Evolutionary conservation across 495 filamentous ascomycete genomes (phyloP).

Genomic region (Schizothecium vesticola): DNA sequence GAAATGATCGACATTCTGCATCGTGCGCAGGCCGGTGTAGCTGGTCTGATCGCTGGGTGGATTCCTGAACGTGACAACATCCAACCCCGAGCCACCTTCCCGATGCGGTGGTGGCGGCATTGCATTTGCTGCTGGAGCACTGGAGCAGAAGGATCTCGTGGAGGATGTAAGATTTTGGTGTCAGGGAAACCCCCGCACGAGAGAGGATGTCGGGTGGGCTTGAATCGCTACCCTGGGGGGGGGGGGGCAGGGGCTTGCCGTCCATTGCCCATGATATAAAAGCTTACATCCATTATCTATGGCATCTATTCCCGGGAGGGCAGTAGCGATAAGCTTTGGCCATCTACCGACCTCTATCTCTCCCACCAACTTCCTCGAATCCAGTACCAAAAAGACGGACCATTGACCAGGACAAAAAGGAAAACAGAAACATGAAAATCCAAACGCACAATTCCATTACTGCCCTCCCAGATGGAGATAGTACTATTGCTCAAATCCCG

Average conservation of each 20-base stretch:
- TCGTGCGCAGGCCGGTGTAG: no score
- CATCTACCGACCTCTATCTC: no score
- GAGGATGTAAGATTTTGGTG: background rate
- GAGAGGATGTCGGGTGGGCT: background rate
- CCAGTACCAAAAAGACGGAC: no score
- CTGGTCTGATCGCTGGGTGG: background rate
- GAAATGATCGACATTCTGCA: background rate
- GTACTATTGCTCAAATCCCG: background rate
- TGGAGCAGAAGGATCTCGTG: background rate
- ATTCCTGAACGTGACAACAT: background rate
- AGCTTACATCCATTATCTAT: background rate
- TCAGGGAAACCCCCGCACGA: background rate
- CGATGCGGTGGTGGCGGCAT: background rate
- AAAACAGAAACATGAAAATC: background rate
- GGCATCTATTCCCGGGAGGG: background rate
- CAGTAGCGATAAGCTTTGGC: background rate
- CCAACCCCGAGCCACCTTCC: background rate
- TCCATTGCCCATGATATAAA: background rate
- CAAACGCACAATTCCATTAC: background rate
- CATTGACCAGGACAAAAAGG: background rate
- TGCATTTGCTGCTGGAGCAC: background rate
- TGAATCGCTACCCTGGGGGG: no score
- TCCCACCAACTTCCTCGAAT: no score
- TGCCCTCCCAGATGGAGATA: background rate
- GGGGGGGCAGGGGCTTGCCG: background rate